A percentile compares a stretch with the other conserved stretches of the same genome.
Evolutionary conservation across 2,329 filamentous ascomycete species (phyloP).

Genomic region (Pseudovirgaria hyperparasitica): DNA sequence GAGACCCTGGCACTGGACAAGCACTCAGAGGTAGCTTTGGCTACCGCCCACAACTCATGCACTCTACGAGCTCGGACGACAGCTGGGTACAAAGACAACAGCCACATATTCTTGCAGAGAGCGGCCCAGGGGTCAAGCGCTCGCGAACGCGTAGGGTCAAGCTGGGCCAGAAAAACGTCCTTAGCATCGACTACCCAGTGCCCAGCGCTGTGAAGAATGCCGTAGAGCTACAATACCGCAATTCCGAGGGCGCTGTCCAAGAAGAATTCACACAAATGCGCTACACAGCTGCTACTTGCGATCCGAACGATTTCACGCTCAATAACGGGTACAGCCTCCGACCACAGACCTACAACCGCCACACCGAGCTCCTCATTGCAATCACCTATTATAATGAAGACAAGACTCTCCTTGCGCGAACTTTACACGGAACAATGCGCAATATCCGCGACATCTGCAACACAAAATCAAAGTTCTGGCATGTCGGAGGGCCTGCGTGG

Average conservation of each 20-base stretch:
- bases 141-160: conserved; percentile 90
- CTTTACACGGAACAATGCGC: conserved; percentile 90
- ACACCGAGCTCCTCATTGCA: conserved; percentile 86
- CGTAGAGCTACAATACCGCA: conserved; percentile 76
- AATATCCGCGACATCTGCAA: conserved; percentile 95
- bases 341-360: conserved; percentile 90
- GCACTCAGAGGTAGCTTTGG: no score
- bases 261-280: no score
- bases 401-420: conserved; percentile 76
- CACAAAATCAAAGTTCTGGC: conserved; percentile 97
- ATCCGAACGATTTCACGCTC: conserved; percentile 89
- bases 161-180: conserved; percentile 79
- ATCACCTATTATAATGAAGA: conserved; percentile 98
- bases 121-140: conserved; percentile 69
- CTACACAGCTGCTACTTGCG: conserved; percentile 85
- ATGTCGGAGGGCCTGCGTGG: conserved; percentile 91
- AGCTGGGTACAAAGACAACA: no score
- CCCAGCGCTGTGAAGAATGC: conserved; percentile 90
- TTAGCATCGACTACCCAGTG: conserved; percentile 88
- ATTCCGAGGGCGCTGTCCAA: no score
- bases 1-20: no score
- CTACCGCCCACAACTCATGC: no score
- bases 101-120: no score
- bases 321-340: conserved; percentile 96
- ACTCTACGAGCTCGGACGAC: no score